phyloP scores from a whole-genome alignment of 495 filamentous ascomycete species.

The Penicillium coprophilum region DNA sequence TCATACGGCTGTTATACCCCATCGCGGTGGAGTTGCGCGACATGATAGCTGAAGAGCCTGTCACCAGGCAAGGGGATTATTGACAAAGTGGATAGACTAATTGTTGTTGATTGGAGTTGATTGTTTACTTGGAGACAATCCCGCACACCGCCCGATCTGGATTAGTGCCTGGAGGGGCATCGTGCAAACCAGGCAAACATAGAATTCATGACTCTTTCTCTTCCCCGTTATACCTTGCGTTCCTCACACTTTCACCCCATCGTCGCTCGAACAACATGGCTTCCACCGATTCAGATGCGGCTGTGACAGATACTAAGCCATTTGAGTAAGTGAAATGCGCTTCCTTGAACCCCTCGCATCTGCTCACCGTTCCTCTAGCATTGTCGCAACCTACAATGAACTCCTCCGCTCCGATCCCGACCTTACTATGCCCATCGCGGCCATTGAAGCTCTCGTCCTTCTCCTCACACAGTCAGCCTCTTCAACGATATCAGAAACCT shows the following conservation, averaged over 20 bases:
- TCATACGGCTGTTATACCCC: constrained; percentile 76
- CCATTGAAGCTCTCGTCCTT: constrained; percentile 88
- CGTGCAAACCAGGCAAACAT: constrained; percentile 47
- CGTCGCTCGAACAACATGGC: constrained; percentile 34
- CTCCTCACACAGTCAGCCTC: constrained; percentile 73
- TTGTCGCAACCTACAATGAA: constrained; percentile 59
- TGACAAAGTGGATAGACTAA: constrained; percentile 5
- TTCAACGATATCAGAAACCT: constrained; percentile 87
- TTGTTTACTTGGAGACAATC: constrained; percentile 41
- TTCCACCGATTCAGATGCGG: constrained; percentile 24
- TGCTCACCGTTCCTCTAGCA: constrained; percentile 38
- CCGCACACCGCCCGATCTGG: constrained; percentile 36
- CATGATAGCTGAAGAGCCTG: background rate
- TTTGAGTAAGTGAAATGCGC: constrained; percentile 44
- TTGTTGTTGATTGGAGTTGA: constrained; percentile 31
- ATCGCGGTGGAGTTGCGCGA: constrained; percentile 22
- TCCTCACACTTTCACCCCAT: constrained; percentile 1
- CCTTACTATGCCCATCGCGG: constrained; percentile 91
- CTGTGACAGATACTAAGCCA: constrained; percentile 32
- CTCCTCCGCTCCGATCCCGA: constrained; percentile 68
- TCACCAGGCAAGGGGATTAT: constrained; percentile 11
- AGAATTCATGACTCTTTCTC: constrained; percentile 38
- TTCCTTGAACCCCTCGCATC: background rate
- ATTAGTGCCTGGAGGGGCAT: constrained; percentile 42
- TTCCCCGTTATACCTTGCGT: constrained; percentile 26